Conservation (phyloP, 768 basidiomycete species). For the Lentinula sp. region DNA sequence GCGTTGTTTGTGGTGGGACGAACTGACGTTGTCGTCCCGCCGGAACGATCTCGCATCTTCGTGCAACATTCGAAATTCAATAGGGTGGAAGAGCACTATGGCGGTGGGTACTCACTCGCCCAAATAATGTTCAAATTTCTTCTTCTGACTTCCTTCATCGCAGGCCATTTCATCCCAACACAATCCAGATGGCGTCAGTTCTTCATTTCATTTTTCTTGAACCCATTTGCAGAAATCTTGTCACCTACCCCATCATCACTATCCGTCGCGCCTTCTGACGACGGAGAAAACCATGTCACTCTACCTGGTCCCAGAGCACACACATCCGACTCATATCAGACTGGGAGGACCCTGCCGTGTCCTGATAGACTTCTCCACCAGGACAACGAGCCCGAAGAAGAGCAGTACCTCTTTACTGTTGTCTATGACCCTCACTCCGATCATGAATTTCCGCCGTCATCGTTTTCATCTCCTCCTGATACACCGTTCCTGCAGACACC, state of each 20-base stretch:
- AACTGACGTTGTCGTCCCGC: conserved; percentile 1
- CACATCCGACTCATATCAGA: neutral
- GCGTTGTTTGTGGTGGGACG: neutral
- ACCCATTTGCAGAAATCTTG: neutral
- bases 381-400: neutral
- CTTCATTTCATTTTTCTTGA: neutral
- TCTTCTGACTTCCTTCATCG: neutral
- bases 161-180: conserved; percentile 3
- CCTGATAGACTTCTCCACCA: neutral
- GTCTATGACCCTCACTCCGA: neutral
- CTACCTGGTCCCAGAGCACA: neutral
- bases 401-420: neutral
- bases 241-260: neutral
- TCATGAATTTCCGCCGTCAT: neutral
- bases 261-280: neutral
- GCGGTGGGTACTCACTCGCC: neutral
- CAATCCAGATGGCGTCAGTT: conserved; percentile 2
- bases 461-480: neutral
- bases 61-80: neutral
- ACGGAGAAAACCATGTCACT: neutral
- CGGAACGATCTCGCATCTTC: neutral
- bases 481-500: neutral
- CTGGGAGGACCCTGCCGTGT: neutral
- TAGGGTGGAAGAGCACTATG: neutral
- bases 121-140: neutral